These are phyloP conservation scores for Colletotrichum sp. DNA, from an alignment of 2,329 filamentous ascomycete genomes.

Conservation along the genomic window DNA sequence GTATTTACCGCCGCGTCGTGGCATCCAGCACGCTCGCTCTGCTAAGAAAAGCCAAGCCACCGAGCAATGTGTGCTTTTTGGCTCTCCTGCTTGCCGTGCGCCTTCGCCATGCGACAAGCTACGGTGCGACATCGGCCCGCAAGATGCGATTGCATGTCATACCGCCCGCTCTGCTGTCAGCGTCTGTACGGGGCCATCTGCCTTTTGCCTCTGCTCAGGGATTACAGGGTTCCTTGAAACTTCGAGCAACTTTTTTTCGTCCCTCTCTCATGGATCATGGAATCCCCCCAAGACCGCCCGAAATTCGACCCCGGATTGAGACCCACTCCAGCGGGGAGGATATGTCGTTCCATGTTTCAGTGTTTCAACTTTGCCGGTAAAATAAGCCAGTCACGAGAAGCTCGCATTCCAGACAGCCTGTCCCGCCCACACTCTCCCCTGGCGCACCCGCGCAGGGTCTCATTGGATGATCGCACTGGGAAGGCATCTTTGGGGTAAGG, in stretches of 20 bases:
- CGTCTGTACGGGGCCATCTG: not conserved
- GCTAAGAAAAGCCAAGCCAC: not conserved
- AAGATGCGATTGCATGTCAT: not conserved
- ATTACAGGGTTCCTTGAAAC: constrained; percentile 1
- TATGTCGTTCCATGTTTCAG: constrained; percentile 20
- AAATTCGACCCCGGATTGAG: constrained; percentile 16
- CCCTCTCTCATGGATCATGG: not conserved
- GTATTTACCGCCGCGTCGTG: not conserved
- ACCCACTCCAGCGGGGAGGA: constrained; percentile 9
- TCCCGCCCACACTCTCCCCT: not conserved
- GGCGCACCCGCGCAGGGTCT: not conserved
- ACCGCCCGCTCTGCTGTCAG: not conserved
- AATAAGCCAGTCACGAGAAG: constrained; percentile 5
- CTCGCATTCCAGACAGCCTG: not conserved
- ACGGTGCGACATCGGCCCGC: not conserved
- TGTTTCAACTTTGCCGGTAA: constrained; percentile 18
- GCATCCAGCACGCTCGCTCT: not conserved
- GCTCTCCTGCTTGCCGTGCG: not conserved
- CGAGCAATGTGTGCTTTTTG: not conserved
- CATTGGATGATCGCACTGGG: not conserved
- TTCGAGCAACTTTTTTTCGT: not conserved
- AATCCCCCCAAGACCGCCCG: constrained; percentile 3
- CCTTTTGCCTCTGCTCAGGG: not conserved
- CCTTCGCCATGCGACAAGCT: constrained; percentile 2
- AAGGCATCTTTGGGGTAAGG: not conserved